These are phyloP conservation scores for Salix suchowensis DNA, from an alignment of 345 rosid genomes.

Conservation along the genomic window DNA sequence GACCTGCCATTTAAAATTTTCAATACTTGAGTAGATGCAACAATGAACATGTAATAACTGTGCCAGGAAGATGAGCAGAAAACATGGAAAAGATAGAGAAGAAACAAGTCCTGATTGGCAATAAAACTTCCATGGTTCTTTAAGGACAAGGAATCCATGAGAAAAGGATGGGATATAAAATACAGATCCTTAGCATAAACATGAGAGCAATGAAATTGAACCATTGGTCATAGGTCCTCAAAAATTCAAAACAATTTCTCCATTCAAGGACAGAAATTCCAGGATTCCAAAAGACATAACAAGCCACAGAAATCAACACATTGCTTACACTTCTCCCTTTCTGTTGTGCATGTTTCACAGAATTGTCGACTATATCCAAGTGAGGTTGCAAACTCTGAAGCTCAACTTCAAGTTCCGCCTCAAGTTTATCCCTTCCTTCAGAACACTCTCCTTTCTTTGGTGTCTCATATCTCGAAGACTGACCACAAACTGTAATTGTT, in stretches of 20 bases:
- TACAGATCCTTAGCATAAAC: neutral
- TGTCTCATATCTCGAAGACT: slow-evolving; percentile 23
- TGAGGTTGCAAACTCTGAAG: slow-evolving; percentile 53
- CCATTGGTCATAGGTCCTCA: neutral
- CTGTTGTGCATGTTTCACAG: slow-evolving; percentile 16
- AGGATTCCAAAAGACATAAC: neutral
- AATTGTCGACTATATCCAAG: slow-evolving; percentile 35
- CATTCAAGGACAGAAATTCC: neutral
- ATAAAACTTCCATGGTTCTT: neutral
- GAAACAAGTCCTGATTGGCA: neutral
- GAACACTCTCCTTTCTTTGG: slow-evolving; percentile 23
- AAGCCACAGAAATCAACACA: neutral
- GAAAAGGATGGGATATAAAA: neutral
- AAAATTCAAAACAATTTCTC: neutral
- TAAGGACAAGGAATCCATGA: neutral
- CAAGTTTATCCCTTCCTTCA: slow-evolving; percentile 54
- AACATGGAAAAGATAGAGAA: neutral
- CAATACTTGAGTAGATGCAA: neutral
- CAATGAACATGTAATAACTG: neutral
- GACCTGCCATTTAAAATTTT: slow-evolving; percentile 20
- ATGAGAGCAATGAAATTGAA: neutral
- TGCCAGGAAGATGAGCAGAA: neutral
- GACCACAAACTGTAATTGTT: slow-evolving; percentile 16
- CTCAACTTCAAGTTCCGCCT: slow-evolving; percentile 74
- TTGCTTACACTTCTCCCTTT: slow-evolving; percentile 29